These are phyloP conservation scores for Colletotrichum karsti DNA, from an alignment of 2,329 filamentous ascomycete genomes.

Conservation along the genomic window DNA sequence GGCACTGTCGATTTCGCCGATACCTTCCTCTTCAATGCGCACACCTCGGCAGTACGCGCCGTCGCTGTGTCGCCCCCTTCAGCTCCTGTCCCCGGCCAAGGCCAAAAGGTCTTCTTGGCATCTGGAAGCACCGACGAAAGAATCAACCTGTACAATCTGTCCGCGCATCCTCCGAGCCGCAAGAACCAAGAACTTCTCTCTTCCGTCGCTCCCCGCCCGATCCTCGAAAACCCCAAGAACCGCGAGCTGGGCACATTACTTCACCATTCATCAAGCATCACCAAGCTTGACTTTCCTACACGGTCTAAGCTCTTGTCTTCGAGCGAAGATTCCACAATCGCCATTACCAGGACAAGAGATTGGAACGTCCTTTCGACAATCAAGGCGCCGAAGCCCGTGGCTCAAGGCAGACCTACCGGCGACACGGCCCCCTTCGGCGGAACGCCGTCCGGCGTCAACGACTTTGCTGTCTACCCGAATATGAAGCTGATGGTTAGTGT, in stretches of 20 bases:
- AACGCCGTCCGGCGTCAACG: slow-evolving; percentile 88
- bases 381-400: slow-evolving; percentile 86
- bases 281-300: slow-evolving; percentile 82
- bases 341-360: slow-evolving; percentile 86
- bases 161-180: slow-evolving; percentile 69
- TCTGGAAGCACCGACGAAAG: slow-evolving; percentile 93
- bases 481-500: slow-evolving; percentile 97
- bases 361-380: slow-evolving; percentile 89
- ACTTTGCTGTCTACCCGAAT: slow-evolving; percentile 94
- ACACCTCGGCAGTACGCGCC: slow-evolving; percentile 88
- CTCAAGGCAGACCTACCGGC: slow-evolving; percentile 82
- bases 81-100: slow-evolving; percentile 64
- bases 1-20: slow-evolving; percentile 76
- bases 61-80: slow-evolving; percentile 85
- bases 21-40: slow-evolving; percentile 95
- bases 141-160: slow-evolving; percentile 93
- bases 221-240: slow-evolving; percentile 87
- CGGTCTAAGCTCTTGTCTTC: slow-evolving; percentile 88
- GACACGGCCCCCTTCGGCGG: slow-evolving; percentile 87
- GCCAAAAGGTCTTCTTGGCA: slow-evolving; percentile 88
- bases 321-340: slow-evolving; percentile 90
- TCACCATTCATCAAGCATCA: slow-evolving; percentile 87
- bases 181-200: slow-evolving; percentile 69
- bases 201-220: slow-evolving; percentile 74
- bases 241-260: slow-evolving; percentile 86